Base-by-base conservation (phyloP, 179 eudicot species). In the Heliamphora pulchella region DNA sequence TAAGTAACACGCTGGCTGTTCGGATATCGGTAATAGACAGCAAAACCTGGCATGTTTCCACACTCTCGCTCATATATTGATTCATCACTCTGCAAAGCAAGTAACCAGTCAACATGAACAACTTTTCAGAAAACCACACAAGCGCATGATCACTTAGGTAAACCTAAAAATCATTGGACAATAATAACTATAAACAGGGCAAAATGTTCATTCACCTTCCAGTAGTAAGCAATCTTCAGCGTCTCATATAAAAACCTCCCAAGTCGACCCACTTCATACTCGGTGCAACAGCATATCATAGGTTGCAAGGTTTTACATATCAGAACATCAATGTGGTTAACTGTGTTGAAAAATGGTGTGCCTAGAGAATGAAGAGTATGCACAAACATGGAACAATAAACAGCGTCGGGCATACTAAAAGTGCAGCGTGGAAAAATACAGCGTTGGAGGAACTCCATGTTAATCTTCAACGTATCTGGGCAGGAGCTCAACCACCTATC, bases 251-350 rank as follows among this genome's bases (percentile, higher is more conserved):
- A 78, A 84, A 96, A 96, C 84, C 97, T 91, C 76, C 97, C 99
- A n/a, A 96, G 97, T 79, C 99, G 89, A 74, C 97, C 99, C 51
- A 88, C 99, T 87, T 96, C 99, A 87, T 94, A 96, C 86, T 96
- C 99, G 3, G 99, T 96, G 87, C 98, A 94, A 87, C 99, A 92
- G 85, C 98, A 96, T 79, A 96, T 94, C 99, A 96, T 96, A n/a
- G 99, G 99, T 87, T 96, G 99, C 76, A 96, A 85, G 8, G 99
- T 96, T 86, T 96, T 96, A 77, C 98, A 94, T 76, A 96, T 96
- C 54, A 96, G 86, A 85, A 92, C 99, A 84, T 96, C 99, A 77
- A 96, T 88, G 86, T 96, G 99, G 83, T 96, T 94, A 77, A 96
- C 99, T 0, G 99, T 96, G 86, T 96, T 96, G 80, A 96, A 96